Percentiles rank a stretch among this genome's conserved stretches.
Evolutionary conservation across 805 yeast species (phyloP).

Genomic region (Dipodascus albidus): DNA sequence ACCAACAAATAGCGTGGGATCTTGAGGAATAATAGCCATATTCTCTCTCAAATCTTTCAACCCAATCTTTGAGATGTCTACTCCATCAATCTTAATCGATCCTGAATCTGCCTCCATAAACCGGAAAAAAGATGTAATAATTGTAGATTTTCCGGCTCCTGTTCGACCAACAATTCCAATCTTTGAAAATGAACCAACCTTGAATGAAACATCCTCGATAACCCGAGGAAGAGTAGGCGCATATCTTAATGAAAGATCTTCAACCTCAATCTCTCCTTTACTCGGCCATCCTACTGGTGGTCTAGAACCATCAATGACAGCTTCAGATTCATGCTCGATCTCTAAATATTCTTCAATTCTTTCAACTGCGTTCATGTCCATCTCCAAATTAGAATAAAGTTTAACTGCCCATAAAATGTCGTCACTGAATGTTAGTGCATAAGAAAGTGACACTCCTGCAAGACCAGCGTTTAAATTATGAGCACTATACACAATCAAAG

Average conservation of each 20-base stretch:
- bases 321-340: slow-evolving; percentile 84
- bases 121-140: slow-evolving; percentile 82
- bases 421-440: slow-evolving; percentile 82
- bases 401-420: slow-evolving; percentile 89
- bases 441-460: slow-evolving; percentile 89
- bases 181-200: slow-evolving; percentile 65
- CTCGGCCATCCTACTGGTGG: slow-evolving; percentile 78
- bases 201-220: slow-evolving; percentile 74
- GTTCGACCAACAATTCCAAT: slow-evolving; percentile 96
- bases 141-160: slow-evolving; percentile 97
- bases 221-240: slow-evolving; percentile 82
- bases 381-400: slow-evolving; percentile 79
- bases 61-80: slow-evolving; percentile 52
- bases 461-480: slow-evolving; percentile 74
- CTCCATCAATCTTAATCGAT: slow-evolving; percentile 47
- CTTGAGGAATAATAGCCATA: slow-evolving; percentile 70
- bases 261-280: slow-evolving; percentile 64
- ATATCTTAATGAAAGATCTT: slow-evolving; percentile 71
- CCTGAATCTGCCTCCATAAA: slow-evolving; percentile 48
- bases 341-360: slow-evolving; percentile 78
- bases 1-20: slow-evolving; percentile 68
- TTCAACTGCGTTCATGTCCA: slow-evolving; percentile 95
- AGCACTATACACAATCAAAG: slow-evolving; percentile 58
- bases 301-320: slow-evolving; percentile 45
- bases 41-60: slow-evolving; percentile 49